Conservation (phyloP, 129 eudicot species). For the Erigeron canadensis region DNA sequence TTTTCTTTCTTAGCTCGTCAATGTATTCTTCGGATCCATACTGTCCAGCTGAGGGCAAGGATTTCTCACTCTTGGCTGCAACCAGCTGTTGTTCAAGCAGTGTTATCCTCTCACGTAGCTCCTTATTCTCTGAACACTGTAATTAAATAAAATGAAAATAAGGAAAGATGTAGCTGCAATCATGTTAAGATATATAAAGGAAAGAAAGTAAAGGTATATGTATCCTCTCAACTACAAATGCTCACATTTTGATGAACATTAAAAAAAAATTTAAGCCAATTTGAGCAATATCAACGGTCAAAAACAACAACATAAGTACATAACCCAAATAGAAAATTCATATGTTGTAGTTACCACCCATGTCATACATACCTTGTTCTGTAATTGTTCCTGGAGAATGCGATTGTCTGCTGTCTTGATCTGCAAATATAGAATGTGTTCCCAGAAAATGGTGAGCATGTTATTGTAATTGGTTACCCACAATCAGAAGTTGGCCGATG, state of each 20-base stretch:
- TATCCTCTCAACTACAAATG: background rate
- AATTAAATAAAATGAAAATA: constrained; percentile 19
- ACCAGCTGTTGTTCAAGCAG: constrained; percentile 72
- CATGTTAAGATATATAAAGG: background rate
- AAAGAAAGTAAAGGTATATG: background rate
- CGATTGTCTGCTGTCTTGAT: constrained; percentile 92
- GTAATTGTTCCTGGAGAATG: constrained; percentile 90
- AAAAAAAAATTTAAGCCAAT: background rate
- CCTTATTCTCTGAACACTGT: constrained; percentile 78
- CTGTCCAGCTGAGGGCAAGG: constrained; percentile 35
- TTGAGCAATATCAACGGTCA: constrained; percentile 3
- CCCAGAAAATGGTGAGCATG: background rate
- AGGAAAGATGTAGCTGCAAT: constrained; percentile 11
- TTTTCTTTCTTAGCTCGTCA: constrained; percentile 67
- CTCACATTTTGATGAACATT: constrained; percentile 1
- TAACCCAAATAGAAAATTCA: background rate
- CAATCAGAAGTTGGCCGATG: background rate
- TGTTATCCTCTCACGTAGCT: constrained; percentile 64
- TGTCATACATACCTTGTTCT: constrained; percentile 63
- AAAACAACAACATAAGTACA: background rate
- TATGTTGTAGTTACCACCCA: constrained; percentile 1
- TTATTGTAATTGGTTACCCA: background rate
- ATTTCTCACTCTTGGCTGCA: constrained; percentile 45
- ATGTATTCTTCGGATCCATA: constrained; percentile 49
- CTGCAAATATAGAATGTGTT: constrained; percentile 38